Evolutionary conservation across 2,329 filamentous ascomycete genomes (phyloP).

Genomic region (Cytospora leucostoma): DNA sequence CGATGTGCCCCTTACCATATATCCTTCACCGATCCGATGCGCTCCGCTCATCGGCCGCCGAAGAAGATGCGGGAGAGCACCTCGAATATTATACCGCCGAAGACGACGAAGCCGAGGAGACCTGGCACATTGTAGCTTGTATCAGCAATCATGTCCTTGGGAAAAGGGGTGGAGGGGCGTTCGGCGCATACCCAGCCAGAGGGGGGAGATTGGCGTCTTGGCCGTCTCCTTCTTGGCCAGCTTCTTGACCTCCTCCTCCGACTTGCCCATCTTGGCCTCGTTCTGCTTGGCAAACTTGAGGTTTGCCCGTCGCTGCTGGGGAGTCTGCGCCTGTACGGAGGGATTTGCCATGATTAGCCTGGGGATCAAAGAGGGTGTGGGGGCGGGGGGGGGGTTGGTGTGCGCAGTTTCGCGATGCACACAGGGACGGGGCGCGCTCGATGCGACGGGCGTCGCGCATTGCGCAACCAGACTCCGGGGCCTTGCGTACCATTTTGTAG

Average conservation of each 20-base stretch:
- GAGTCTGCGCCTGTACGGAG: conserved; percentile 71
- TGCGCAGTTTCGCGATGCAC: too few relatives aligned
- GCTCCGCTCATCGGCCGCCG: conserved; percentile 27
- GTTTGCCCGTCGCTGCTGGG: conserved; percentile 79
- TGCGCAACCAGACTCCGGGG: neutral
- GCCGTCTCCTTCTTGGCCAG: conserved; percentile 56
- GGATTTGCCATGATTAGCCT: neutral
- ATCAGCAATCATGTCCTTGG: conserved; percentile 12
- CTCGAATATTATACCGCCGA: conserved; percentile 63
- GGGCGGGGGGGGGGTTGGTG: too few relatives aligned
- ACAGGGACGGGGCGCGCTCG: neutral
- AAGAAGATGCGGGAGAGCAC: conserved; percentile 56
- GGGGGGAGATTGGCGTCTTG: conserved; percentile 64
- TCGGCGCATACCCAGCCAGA: conserved; percentile 61
- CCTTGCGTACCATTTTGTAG: conserved; percentile 24
- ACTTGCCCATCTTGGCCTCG: conserved; percentile 73
- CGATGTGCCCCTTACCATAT: neutral
- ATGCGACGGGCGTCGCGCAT: neutral
- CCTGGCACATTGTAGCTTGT: conserved; percentile 38
- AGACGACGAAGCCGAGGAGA: conserved; percentile 61
- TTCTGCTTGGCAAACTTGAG: conserved; percentile 75
- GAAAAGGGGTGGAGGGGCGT: neutral
- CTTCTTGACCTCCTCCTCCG: conserved; percentile 65
- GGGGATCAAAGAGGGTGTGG: neutral
- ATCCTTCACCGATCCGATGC: conserved; percentile 27